Conservation (phyloP, 495 filamentous ascomycete genomes). For the Tuber magnatum region DNA sequence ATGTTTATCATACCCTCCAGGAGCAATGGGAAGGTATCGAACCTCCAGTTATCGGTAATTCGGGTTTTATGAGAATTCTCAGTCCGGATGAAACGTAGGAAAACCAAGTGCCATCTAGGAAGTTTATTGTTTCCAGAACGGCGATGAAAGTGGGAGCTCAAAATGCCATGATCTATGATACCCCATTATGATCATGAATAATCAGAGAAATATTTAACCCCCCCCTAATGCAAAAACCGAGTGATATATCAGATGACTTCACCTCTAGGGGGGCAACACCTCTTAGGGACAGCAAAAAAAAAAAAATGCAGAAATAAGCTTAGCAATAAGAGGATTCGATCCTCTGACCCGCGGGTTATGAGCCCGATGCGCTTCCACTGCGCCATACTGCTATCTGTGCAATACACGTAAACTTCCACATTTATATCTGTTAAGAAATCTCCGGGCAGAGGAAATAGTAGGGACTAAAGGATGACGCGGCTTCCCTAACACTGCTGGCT, state of each 20-base stretch:
- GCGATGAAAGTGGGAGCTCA: background rate
- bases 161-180: background rate
- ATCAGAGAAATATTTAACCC: too few relatives aligned
- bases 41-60: background rate
- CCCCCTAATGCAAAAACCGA: background rate
- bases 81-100: background rate
- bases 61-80: background rate
- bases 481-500: background rate
- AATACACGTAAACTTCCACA: too few relatives aligned
- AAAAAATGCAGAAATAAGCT: background rate
- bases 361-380: too few relatives aligned
- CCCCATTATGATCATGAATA: background rate
- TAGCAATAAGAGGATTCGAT: background rate
- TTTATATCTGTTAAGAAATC: too few relatives aligned
- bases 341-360: too few relatives aligned
- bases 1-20: background rate
- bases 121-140: background rate
- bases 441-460: too few relatives aligned
- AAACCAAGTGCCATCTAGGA: background rate
- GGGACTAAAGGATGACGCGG: too few relatives aligned
- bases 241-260: background rate
- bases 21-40: background rate
- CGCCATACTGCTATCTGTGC: too few relatives aligned
- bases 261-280: background rate
- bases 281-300: background rate